A percentile compares a stretch with the other conserved stretches of the same genome.
Conservation (phyloP, 305 asterid genomes). For the Fraxinus angustifolia region DNA sequence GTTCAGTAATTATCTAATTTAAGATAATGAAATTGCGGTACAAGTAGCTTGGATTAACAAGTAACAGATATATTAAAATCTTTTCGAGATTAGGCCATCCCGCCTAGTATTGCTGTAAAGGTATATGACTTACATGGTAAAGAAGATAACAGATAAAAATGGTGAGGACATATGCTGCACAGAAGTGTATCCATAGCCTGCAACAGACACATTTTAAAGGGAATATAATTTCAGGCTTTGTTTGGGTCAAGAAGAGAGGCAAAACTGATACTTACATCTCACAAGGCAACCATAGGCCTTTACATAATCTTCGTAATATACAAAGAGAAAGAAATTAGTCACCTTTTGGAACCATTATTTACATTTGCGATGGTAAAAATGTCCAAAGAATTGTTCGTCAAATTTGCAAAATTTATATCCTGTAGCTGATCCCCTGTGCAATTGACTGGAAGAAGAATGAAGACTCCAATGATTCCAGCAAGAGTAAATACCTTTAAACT, state of each 20-base stretch:
- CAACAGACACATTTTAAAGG: constrained; percentile 4
- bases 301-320: not conserved
- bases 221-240: not conserved
- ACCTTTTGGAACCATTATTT: constrained; percentile 28
- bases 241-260: not conserved
- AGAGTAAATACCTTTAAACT: constrained; percentile 21
- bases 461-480: constrained; percentile 28
- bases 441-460: constrained; percentile 28
- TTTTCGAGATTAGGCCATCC: not conserved
- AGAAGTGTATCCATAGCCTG: constrained; percentile 31
- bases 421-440: constrained; percentile 26
- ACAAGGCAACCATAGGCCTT: not conserved
- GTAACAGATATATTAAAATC: not conserved
- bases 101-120: not conserved
- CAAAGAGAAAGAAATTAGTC: not conserved
- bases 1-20: not conserved
- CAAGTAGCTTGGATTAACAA: not conserved
- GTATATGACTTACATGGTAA: constrained; percentile 19
- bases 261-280: not conserved
- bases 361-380: constrained; percentile 28
- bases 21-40: not conserved
- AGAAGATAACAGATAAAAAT: constrained; percentile 22
- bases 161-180: constrained; percentile 23
- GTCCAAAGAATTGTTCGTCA: constrained; percentile 23
- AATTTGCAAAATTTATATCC: constrained; percentile 18